Evolutionary conservation across 257 asterid genomes (phyloP).

Genomic region (Gentiana macrophylla): DNA sequence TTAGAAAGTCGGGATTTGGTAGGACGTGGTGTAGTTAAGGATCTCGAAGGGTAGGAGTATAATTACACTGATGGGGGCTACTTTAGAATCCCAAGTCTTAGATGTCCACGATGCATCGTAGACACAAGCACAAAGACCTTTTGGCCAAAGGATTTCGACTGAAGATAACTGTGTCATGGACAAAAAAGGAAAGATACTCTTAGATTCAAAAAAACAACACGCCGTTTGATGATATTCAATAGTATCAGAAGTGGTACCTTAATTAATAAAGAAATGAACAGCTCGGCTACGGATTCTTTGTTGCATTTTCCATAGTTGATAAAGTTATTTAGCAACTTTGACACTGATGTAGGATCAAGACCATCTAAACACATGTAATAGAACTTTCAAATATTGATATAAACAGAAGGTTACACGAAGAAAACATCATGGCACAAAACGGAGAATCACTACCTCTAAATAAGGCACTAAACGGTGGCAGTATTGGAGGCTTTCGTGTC

Average conservation of each 20-base stretch:
- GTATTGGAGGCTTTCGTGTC: conserved; percentile 80
- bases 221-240: conserved; percentile 2
- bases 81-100: conserved; percentile 67
- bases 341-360: conserved; percentile 54
- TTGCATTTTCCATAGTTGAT: conserved; percentile 52
- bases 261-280: conserved; percentile 61
- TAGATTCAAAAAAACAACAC: conserved; percentile 1
- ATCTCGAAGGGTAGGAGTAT: conserved; percentile 2
- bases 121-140: conserved; percentile 80
- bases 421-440: no score
- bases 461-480: conserved; percentile 78
- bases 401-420: conserved; percentile 5
- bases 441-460: conserved; percentile 45
- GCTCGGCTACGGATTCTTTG: conserved; percentile 70
- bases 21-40: no score
- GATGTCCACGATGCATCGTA: conserved; percentile 66
- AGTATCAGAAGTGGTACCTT: conserved; percentile 37
- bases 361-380: conserved; percentile 46
- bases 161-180: conserved; percentile 48
- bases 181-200: not conserved
- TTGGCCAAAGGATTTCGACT: conserved; percentile 73
- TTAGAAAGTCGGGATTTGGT: no score
- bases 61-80: conserved; percentile 59
- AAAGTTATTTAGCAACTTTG: conserved; percentile 38
- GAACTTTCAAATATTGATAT: conserved; percentile 7